Conservation (phyloP, 2,329 filamentous ascomycete genomes). For the Sordariomycetes sp. region DNA sequence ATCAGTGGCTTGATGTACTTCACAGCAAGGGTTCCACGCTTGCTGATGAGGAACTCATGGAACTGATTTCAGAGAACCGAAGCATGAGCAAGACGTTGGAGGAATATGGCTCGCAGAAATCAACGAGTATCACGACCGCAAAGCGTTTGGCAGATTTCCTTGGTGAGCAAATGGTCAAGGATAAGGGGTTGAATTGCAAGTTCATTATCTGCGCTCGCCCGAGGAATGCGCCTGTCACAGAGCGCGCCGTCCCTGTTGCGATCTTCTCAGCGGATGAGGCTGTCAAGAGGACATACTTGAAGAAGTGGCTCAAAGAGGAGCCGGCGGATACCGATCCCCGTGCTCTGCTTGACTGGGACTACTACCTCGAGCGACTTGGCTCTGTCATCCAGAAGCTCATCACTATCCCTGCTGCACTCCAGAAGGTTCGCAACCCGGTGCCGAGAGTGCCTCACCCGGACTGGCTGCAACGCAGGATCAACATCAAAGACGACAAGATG, state of each 20-base stretch:
- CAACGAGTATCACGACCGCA: constrained; percentile 97
- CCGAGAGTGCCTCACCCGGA: constrained; percentile 90
- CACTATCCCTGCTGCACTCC: constrained; percentile 91
- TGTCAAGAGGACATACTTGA: constrained; percentile 80
- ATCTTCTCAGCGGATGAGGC: constrained; percentile 92
- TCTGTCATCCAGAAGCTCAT: constrained; percentile 99
- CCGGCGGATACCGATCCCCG: constrained; percentile 85
- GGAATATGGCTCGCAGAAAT: constrained; percentile 93
- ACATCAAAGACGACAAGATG: constrained; percentile 91
- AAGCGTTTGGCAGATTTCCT: constrained; percentile 91
- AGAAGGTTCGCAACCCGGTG: constrained; percentile 91
- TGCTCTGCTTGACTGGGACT: constrained; percentile 88
- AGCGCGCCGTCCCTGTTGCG: constrained; percentile 86
- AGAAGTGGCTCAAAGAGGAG: constrained; percentile 94
- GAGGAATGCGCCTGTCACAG: constrained; percentile 84
- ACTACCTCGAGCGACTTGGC: constrained; percentile 90
- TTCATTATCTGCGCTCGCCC: constrained; percentile 93
- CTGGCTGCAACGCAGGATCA: constrained; percentile 90
- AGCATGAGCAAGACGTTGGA: constrained; percentile 96
- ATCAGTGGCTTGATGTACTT: constrained; percentile 93
- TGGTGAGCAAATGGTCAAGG: constrained; percentile 97
- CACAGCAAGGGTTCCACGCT: constrained; percentile 81
- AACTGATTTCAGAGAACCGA: constrained; percentile 99
- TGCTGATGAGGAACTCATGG: constrained; percentile 93
- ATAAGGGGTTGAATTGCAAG: constrained; percentile 98